Percentiles rank a stretch among this genome's conserved stretches.
Conservation (phyloP, 106 monocot genomes). For the Phalaenopsis equestris region DNA sequence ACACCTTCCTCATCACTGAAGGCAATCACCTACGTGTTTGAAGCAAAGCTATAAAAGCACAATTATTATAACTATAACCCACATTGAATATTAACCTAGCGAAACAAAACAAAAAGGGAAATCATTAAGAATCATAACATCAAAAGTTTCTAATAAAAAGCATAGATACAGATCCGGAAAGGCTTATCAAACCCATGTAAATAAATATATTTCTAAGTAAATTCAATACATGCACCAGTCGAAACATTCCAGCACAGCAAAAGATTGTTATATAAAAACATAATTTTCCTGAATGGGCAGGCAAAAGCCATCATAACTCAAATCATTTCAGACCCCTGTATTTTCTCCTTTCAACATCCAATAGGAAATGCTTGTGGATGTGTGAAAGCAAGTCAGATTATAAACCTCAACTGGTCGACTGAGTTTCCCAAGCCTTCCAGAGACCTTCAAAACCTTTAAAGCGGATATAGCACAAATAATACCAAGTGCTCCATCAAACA, state of each 20-base stretch:
- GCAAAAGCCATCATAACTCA: not conserved
- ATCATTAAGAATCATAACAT: not conserved
- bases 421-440: slow-evolving; percentile 47
- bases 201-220: not conserved
- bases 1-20: slow-evolving; percentile 99
- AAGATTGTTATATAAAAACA: not conserved
- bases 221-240: not conserved
- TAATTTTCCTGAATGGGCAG: not conserved
- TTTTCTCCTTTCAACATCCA: not conserved
- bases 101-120: not conserved
- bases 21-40: slow-evolving; percentile 64
- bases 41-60: not conserved
- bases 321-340: not conserved
- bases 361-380: not conserved
- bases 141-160: not conserved
- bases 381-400: not conserved
- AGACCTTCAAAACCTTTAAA: slow-evolving; percentile 61
- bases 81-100: not conserved
- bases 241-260: not conserved
- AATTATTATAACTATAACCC: not conserved
- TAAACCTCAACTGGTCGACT: slow-evolving; percentile 74
- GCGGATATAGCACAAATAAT: slow-evolving; percentile 84
- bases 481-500: slow-evolving; percentile 82
- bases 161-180: not conserved
- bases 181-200: not conserved